phyloP scores from a whole-genome alignment of 805 yeast genomes.

The Cyberlindnera petersonii region DNA sequence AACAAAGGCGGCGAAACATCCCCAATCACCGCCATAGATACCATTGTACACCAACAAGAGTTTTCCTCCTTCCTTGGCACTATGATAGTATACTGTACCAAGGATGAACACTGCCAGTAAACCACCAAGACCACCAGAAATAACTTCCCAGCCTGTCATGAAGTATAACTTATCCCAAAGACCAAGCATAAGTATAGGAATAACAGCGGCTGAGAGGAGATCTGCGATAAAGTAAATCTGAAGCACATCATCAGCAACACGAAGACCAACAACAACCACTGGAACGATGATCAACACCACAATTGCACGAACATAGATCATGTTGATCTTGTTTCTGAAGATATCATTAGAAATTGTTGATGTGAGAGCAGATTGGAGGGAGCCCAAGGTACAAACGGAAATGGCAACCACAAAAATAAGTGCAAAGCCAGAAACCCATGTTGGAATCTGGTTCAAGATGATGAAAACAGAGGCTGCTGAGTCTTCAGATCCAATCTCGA shows the following conservation, averaged over 20 bases:
- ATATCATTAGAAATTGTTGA: constrained; percentile 87
- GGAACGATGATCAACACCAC: constrained; percentile 84
- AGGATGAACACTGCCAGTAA: constrained; percentile 73
- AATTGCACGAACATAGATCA: constrained; percentile 61
- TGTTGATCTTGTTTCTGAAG: constrained; percentile 73
- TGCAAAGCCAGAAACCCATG: constrained; percentile 83
- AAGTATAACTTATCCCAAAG: constrained; percentile 63
- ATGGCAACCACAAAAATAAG: constrained; percentile 68
- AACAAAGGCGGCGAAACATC: constrained; percentile 91
- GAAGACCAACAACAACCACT: constrained; percentile 75
- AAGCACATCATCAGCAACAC: constrained; percentile 76
- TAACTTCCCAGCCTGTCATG: constrained; percentile 73
- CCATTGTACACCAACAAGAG: constrained; percentile 77
- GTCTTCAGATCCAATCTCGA: constrained; percentile 40
- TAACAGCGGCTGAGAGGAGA: constrained; percentile 78
- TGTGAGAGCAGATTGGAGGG: constrained; percentile 82
- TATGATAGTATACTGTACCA: constrained; percentile 74
- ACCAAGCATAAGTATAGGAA: constrained; percentile 82
- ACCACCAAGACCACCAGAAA: constrained; percentile 82
- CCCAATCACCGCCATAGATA: constrained; percentile 80
- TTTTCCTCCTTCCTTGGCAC: constrained; percentile 73
- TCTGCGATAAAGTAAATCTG: constrained; percentile 91
- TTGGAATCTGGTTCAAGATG: constrained; percentile 67
- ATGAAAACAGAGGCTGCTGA: constrained; percentile 72
- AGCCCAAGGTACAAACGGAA: constrained; percentile 87